Evolutionary conservation across 2,329 filamentous ascomycete species (phyloP).

Genomic region (Cylindrodendrum hubeiense): DNA sequence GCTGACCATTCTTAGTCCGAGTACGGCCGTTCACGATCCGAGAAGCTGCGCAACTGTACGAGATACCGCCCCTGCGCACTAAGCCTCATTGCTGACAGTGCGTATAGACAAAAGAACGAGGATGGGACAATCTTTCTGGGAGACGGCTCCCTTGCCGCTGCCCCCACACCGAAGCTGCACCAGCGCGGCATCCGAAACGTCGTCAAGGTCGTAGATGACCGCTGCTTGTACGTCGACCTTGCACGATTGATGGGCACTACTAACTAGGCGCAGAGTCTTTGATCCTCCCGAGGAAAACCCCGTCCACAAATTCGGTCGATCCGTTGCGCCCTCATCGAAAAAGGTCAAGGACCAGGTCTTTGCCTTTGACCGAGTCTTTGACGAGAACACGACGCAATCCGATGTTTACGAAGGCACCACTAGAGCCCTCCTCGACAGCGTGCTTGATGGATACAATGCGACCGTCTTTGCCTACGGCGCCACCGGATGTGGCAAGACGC

Average conservation of each 20-base stretch:
- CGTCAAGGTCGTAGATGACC: constrained; percentile 96
- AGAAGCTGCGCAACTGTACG: constrained; percentile 91
- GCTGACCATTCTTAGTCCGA: constrained; percentile 64
- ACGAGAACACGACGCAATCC: constrained; percentile 91
- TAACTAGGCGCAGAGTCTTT: constrained; percentile 76
- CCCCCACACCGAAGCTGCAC: constrained; percentile 84
- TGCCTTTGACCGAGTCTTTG: constrained; percentile 95
- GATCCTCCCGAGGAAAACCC: constrained; percentile 96
- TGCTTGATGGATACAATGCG: constrained; percentile 97
- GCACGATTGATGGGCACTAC: background rate
- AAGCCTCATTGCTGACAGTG: constrained; percentile 24
- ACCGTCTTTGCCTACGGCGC: constrained; percentile 99
- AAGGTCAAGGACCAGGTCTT: constrained; percentile 98
- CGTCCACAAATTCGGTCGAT: constrained; percentile 87
- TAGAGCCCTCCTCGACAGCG: constrained; percentile 88
- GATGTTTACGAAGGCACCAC: constrained; percentile 98
- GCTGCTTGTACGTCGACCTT: constrained; percentile 81
- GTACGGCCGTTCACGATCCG: constrained; percentile 84
- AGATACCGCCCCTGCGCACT: background rate
- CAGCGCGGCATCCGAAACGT: constrained; percentile 90
- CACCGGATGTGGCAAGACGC: constrained; percentile 97
- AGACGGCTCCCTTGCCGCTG: constrained; percentile 92
- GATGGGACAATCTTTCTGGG: constrained; percentile 94
- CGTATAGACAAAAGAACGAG: constrained; percentile 72
- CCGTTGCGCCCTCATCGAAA: constrained; percentile 85